Base-by-base conservation (phyloP, 2,329 filamentous ascomycete species). In the Didymella segeticola region DNA sequence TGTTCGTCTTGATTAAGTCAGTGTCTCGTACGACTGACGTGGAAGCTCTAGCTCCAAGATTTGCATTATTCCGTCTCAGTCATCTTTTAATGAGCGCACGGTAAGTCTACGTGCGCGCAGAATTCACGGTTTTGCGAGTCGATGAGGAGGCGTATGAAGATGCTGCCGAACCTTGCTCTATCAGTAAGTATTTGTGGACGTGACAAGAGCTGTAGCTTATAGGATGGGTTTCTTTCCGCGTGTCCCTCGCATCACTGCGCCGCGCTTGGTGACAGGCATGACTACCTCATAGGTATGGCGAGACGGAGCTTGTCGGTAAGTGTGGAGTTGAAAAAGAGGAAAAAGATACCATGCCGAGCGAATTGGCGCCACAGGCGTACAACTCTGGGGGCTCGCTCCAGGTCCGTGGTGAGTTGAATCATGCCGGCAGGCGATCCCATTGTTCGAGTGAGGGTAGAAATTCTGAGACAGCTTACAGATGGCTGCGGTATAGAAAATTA, bases 91-190 rank as follows among this genome's bases (percentile, higher is more conserved):
- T 22, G 34, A 3, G 17, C 4, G 27, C 48, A 34, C 4, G 46
- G 27, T 1, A 52, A n/a, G 14, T 52, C 27, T 29, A 46, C 41
- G 20, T 52, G 41, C 12, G 36, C 48, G 20, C 20, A 39, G 36
- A 46, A 46, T 3, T 29, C 23, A 42, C 27, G 34, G 41, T 33
- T 43, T n/a, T 23, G 47, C 5, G 47, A 38, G 12, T 34, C 48
- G 12, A 51, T 27, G 2, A 45, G 41, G 5, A 51, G 26, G 4
- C 31, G 41, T 12, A 51, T 19, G 14, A 51, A 33, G 10, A 27
- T 27, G 8, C 41, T 27, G 15, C 27, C 34, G 22, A 45, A 37
- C 20, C 39, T 51, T 22, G 27, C n/a, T n/a, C n/a, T n/a, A n/a
- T n/a, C n/a, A n/a, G n/a, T 17, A 11, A 6, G 5, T 25, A 14